A percentile compares a stretch with the other conserved stretches of the same genome.
These are phyloP conservation scores for Phytophthora pisi DNA, from an alignment of 352 stramenopile species.

Conservation along the genomic window DNA sequence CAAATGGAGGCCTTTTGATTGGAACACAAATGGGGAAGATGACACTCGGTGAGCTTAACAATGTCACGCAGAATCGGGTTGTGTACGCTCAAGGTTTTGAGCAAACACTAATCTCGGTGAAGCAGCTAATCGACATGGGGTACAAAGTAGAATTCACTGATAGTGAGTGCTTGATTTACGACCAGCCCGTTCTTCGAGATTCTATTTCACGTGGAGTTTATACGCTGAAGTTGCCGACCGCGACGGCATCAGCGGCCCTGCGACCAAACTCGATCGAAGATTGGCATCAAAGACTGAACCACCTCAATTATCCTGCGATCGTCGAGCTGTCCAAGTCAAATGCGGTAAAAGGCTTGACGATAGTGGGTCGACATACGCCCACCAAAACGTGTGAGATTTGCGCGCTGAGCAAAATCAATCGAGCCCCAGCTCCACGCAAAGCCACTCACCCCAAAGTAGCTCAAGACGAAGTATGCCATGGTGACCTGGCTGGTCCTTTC, in stretches of 20 bases:
- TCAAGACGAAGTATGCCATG: constrained; percentile 8
- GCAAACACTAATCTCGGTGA: not conserved
- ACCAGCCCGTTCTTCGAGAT: not conserved
- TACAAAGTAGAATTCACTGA: not conserved
- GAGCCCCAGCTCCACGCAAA: no score
- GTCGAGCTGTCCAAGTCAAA: not conserved
- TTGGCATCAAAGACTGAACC: not conserved
- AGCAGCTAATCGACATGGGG: not conserved
- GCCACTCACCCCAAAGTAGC: no score
- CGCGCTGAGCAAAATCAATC: not conserved
- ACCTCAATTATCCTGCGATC: not conserved
- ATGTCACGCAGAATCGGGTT: not conserved
- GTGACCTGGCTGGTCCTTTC: constrained; percentile 6
- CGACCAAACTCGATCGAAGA: not conserved
- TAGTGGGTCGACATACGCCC: not conserved
- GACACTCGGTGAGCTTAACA: not conserved
- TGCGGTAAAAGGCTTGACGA: not conserved
- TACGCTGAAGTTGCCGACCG: not conserved
- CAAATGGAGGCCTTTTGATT: not conserved
- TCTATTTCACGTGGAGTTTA: not conserved
- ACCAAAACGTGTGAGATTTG: not conserved
- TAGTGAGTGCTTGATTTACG: not conserved
- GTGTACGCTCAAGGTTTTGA: not conserved
- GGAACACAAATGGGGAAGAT: not conserved
- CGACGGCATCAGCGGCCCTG: not conserved